Percentiles rank a stretch among this genome's conserved stretches.
Evolutionary conservation across 805 yeast genomes (phyloP).

Genomic region (Monosporozyma aerobia): DNA sequence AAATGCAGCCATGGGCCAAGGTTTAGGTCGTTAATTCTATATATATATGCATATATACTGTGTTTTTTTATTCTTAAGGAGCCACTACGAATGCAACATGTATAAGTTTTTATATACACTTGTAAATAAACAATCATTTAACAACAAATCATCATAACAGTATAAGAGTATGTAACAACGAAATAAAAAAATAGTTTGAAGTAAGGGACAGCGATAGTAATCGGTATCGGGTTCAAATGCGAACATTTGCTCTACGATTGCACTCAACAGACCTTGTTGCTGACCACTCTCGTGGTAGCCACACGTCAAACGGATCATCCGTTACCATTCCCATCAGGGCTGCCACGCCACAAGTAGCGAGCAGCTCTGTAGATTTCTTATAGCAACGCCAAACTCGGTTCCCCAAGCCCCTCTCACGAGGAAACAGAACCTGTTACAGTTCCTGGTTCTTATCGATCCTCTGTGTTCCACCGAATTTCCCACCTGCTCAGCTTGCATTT

Average conservation of each 20-base stretch:
- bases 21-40: conserved; percentile 35
- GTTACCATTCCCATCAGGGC: conserved; percentile 27
- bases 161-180: not conserved
- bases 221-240: conserved; percentile 31
- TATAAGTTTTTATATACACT: not conserved
- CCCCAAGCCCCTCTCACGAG: conserved; percentile 5
- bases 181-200: not conserved
- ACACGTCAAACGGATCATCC: conserved; percentile 25
- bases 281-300: not conserved
- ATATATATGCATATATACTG: no score
- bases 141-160: not conserved
- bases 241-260: conserved; percentile 27
- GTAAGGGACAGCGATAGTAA: conserved; percentile 23
- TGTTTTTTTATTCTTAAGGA: no score
- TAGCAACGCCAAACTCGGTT: conserved; percentile 20
- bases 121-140: not conserved
- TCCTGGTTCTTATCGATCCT: not conserved
- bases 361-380: conserved; percentile 19
- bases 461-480: conserved; percentile 33
- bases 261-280: conserved; percentile 29
- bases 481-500: conserved; percentile 20
- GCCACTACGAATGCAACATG: not conserved
- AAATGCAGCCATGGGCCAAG: conserved; percentile 72
- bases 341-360: not conserved
- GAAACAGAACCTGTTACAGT: not conserved